Evolutionary conservation across 2,329 filamentous ascomycete genomes (phyloP), one percentile per base, ranked within the genome.

Genomic region (Fusarium nisikadoi): DNA sequence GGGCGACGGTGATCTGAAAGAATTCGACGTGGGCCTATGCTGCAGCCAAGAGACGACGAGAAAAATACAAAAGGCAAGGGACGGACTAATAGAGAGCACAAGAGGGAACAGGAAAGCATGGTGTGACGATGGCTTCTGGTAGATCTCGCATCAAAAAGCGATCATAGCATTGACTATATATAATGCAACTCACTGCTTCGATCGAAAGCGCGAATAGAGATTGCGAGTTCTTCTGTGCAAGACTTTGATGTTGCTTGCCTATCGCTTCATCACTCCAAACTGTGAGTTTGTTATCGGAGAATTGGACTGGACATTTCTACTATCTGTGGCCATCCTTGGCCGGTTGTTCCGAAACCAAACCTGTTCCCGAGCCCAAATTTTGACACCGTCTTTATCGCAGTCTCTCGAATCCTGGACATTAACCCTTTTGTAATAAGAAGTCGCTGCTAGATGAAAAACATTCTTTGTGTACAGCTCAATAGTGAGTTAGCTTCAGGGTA

Each of bases 1-100:
- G 80, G 89, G 90, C 12, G 93, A 97, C 73, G 80, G 86, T 2
- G 89, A 89, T 0, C 79, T 98, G 41, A 92, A 91, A 70, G 82
- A 84, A 25, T 86, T 97, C 53, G 94, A 98, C 79, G 87, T 92
- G 0, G 88, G 88, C 2, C 83, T 98, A 55, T 97, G 94, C 77
- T 89, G 95, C 42, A 94, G 92, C 71, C 83, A 86, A 31, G 87
- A 90, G 16, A 86, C 88, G 2, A 85, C 85, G 16, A 77, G 80
- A 35, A 86, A 85, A 62, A 83, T 92, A 39, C 82, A 84, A 43
- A 79, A 72, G 49, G 88, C 86, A 5, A 83, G 87, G 46, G 78
- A 78, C 5, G 81, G 80, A 1, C 67, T 86, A 65, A 20, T 84
- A 35, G 72, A 74, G 39, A 67, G 59, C 12, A 60, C 35, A 1